Conservation (phyloP, 805 yeast species). For the Ogataea methanolica region DNA sequence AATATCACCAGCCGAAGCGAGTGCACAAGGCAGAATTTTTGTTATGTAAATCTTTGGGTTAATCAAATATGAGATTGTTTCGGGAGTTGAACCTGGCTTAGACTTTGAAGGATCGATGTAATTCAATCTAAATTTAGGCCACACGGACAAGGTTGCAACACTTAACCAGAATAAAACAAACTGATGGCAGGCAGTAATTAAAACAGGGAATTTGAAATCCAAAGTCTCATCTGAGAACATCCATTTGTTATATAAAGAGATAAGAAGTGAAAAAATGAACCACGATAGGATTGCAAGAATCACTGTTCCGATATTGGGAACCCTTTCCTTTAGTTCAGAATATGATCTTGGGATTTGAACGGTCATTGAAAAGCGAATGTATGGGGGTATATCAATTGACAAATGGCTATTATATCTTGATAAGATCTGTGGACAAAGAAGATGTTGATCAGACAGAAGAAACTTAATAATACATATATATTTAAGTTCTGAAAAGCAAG, state of each 20-base stretch:
- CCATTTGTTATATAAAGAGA: conserved; percentile 85
- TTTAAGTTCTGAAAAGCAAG: too few relatives aligned
- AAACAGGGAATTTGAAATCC: conserved; percentile 72
- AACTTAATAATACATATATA: not conserved
- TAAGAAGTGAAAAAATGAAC: conserved; percentile 62
- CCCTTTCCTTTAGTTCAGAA: conserved; percentile 17
- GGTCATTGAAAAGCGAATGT: not conserved
- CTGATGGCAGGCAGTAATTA: conserved; percentile 81
- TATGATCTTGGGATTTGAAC: conserved; percentile 18
- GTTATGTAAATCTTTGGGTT: conserved; percentile 37
- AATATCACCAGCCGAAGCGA: conserved; percentile 87
- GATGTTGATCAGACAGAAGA: not conserved
- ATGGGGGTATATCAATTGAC: not conserved
- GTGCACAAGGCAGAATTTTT: conserved; percentile 70
- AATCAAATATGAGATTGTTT: conserved; percentile 16
- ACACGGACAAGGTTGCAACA: conserved; percentile 35
- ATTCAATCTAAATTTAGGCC: conserved; percentile 43
- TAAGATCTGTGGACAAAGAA: not conserved
- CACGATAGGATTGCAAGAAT: conserved; percentile 33
- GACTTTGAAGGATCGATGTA: conserved; percentile 14
- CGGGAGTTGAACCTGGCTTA: conserved; percentile 1
- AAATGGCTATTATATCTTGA: not conserved
- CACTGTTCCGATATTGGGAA: conserved; percentile 21
- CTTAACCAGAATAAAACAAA: conserved; percentile 54
- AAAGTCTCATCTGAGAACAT: conserved; percentile 75